phyloP scores from a whole-genome alignment of 1,139 yeast genomes.

The Saccharomyces hybrid region DNA sequence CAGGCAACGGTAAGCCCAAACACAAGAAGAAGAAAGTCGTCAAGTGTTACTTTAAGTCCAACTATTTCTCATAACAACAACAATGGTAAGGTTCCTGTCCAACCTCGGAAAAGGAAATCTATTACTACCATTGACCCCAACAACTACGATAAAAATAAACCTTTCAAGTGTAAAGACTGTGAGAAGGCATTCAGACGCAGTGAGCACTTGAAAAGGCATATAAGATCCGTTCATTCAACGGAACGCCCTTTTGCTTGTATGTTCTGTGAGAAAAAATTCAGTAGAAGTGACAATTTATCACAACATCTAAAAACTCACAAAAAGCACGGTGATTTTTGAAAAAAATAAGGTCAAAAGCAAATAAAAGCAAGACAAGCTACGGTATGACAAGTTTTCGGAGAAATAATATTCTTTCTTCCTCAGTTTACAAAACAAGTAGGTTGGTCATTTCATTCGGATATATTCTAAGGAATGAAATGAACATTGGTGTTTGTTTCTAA shows the following conservation, averaged over 20 bases:
- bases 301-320: slow-evolving; percentile 71
- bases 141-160: slow-evolving; percentile 27
- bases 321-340: slow-evolving; percentile 29
- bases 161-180: slow-evolving; percentile 35
- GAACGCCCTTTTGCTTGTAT: slow-evolving; percentile 71
- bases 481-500: neutral
- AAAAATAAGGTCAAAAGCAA: neutral
- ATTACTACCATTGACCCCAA: neutral
- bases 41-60: neutral
- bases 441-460: neutral
- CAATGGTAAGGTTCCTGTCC: neutral
- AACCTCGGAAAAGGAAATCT: neutral
- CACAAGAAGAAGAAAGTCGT: neutral
- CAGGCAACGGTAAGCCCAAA: slow-evolving; percentile 2
- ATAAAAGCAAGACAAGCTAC: neutral
- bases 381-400: neutral
- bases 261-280: slow-evolving; percentile 64
- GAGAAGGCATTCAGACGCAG: slow-evolving; percentile 53
- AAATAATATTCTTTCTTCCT: neutral
- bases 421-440: neutral
- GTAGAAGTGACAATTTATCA: slow-evolving; percentile 68
- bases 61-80: neutral
- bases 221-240: slow-evolving; percentile 54
- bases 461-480: neutral
- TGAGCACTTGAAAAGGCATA: slow-evolving; percentile 73